Base-by-base conservation (phyloP, 2,329 filamentous ascomycete species). In the Paradendryphiella salina region DNA sequence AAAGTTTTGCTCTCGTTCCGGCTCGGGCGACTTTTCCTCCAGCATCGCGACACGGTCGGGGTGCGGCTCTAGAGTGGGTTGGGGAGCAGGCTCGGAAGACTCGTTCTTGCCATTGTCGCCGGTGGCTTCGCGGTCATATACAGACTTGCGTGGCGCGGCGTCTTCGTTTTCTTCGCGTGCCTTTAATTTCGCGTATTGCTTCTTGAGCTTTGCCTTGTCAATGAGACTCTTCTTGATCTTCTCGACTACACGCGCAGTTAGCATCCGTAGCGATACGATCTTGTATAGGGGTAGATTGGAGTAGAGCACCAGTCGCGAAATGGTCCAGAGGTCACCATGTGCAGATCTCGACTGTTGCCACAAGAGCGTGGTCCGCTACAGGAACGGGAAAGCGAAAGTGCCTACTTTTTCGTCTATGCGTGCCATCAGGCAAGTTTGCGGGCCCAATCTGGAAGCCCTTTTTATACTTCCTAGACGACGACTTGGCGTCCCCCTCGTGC, bases 181-280 rank as follows among this genome's bases (percentile, higher is more conserved):
- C 74, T 92, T 93, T 58, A 96, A 79, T 74, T 96, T 96, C 57
- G 88, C 88, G 70, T 96, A 96, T 34, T 88, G 84, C 74, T 96
- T 96, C 76, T 93, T 94, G 56, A 96, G 81, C 75, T 96, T 96
- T 54, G 92, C 91, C 73, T 94, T 95, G 73, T 91, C 85, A 65
- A 97, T 96, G 48, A 96, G 78, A 60, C 89, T 84, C 59, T 87
- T 82, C 75, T 97, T 97, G 68, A 96, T 94, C 74, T 93, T 93
- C 73, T 89, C 85, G 50, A 89, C 89, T 93, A 65, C 33, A 29
- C 14, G 9, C 15, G 11, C 8, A 36, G 41, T 60, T 41, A 63
- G 39, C 20, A 48, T 32, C 14, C 20, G 18, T 17, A 23, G 9
- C 14, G 6, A n/a, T 13, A n/a, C 17, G 3, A 18, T 5, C 5